Base-by-base conservation (phyloP, 2,329 filamentous ascomycete species). In the Exophiala calicioides region DNA sequence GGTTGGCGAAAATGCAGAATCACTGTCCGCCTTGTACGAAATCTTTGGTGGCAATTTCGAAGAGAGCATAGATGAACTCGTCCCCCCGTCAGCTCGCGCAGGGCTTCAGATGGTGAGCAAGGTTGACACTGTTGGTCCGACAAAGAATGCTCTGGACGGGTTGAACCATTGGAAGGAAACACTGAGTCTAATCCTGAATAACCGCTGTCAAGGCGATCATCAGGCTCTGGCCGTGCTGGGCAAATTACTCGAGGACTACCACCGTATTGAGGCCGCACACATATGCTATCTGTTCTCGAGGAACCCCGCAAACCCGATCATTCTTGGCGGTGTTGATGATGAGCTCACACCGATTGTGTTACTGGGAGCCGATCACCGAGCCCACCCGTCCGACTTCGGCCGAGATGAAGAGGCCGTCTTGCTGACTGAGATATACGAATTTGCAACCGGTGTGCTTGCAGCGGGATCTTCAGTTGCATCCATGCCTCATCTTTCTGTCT, bases 391-490 rank as follows among this genome's bases (percentile, higher is more conserved):
- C 40, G 82, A 88, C 39, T 85, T 90, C 53, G 83, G 84, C 42
- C 82, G 85, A 55, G 90, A 97, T 59, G 78, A 87, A 5, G 90
- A 97, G 62, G 80, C 89, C 3, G 80, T 96, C n/a, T 75, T 96
- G 39, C 78, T 98, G n/a, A 97, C 89, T 31, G 93, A 99, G 66
- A 82, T 95, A 0, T 97, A 94, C 61, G 93, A 99, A 65, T 97
- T 89, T 65, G 90, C 88, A 0, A 74, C 88, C 8, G 87, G 87
- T 7, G 77, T 97, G 10, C 76, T 85, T 2, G 78, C 78, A 32
- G 12, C 46, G 5, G 48, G 48, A 16, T 75, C 78, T 2, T 70
- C 76, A 16, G 67, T 75, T 0, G 72, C 81, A 24, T 77, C 79
- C 30, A 79, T 87, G 47, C 88, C 91, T 9, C 90, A 98, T 66